Conservation (phyloP, 768 basidiomycete species). For the Leccinum rimulosum region DNA sequence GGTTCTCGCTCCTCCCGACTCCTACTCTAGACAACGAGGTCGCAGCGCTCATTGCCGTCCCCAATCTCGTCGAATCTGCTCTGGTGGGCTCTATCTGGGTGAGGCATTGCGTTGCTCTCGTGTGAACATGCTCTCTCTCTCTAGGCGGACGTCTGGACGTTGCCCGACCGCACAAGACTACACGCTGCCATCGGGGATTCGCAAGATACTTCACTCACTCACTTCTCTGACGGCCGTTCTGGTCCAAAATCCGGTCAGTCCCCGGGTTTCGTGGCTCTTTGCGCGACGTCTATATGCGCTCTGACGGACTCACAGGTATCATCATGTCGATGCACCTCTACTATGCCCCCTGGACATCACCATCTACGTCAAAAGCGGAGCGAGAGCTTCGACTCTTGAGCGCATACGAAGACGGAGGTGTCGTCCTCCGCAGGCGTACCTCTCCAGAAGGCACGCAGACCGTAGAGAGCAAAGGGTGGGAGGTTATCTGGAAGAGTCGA, state of each 20-base stretch:
- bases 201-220: conserved; percentile 11
- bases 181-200: conserved; percentile 83
- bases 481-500: conserved; percentile 63
- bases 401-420: conserved; percentile 84
- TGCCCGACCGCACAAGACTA: conserved; percentile 65
- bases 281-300: conserved; percentile 51
- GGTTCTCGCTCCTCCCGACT: conserved; percentile 65
- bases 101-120: background rate
- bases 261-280: background rate
- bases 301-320: conserved; percentile 72
- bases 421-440: conserved; percentile 61
- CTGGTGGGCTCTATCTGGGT: conserved; percentile 45
- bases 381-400: conserved; percentile 59
- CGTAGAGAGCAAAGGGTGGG: conserved; percentile 75
- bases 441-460: conserved; percentile 36
- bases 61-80: conserved; percentile 87
- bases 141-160: conserved; percentile 85
- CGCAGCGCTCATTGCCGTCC: conserved; percentile 68
- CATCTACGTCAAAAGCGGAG: conserved; percentile 31
- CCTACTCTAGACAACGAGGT: conserved; percentile 12
- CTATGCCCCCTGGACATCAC: conserved; percentile 27
- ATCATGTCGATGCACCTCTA: conserved; percentile 87
- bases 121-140: background rate
- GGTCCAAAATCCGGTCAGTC: conserved; percentile 53
- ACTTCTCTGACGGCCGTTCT: conserved; percentile 46